Conservation (phyloP, 495 filamentous ascomycete genomes). For the Penicillium soppii region DNA sequence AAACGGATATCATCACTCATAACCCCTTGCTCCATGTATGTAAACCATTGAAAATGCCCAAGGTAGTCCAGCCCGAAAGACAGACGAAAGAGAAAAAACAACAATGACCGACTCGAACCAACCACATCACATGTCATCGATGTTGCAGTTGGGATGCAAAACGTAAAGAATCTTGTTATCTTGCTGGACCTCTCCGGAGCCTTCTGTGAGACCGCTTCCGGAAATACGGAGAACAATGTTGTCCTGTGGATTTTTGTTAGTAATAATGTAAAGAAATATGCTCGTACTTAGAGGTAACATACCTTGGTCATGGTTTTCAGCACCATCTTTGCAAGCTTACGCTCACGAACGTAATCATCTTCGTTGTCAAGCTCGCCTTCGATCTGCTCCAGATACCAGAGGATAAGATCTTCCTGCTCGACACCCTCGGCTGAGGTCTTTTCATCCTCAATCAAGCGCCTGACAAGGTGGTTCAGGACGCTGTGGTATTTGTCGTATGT, state of each 20-base stretch:
- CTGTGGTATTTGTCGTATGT: conserved; percentile 93
- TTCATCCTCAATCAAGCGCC: conserved; percentile 76
- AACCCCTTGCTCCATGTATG: conserved; percentile 28
- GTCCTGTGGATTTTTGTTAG: conserved; percentile 57
- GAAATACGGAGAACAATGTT: conserved; percentile 89
- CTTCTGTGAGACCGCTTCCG: conserved; percentile 71
- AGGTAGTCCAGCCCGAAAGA: conserved; percentile 14
- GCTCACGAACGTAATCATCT: conserved; percentile 78
- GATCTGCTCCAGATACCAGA: conserved; percentile 95
- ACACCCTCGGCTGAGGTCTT: conserved; percentile 75
- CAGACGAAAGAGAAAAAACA: conserved; percentile 6
- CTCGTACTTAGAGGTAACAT: no score
- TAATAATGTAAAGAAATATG: not conserved
- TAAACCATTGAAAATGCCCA: conserved; percentile 29
- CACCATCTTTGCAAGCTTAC: conserved; percentile 78
- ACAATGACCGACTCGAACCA: conserved; percentile 2
- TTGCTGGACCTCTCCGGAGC: conserved; percentile 49
- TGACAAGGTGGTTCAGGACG: conserved; percentile 82
- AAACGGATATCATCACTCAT: conserved; percentile 37
- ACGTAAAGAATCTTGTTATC: conserved; percentile 72
- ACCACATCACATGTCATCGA: conserved; percentile 60
- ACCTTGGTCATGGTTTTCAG: conserved; percentile 97
- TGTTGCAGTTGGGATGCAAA: conserved; percentile 88
- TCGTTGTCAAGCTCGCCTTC: conserved; percentile 78
- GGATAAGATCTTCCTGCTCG: conserved; percentile 77